Percentiles rank a stretch among this genome's conserved stretches.
phyloP scores from a whole-genome alignment of 306 rosid genomes.

The Sechiopsis laciniata region DNA sequence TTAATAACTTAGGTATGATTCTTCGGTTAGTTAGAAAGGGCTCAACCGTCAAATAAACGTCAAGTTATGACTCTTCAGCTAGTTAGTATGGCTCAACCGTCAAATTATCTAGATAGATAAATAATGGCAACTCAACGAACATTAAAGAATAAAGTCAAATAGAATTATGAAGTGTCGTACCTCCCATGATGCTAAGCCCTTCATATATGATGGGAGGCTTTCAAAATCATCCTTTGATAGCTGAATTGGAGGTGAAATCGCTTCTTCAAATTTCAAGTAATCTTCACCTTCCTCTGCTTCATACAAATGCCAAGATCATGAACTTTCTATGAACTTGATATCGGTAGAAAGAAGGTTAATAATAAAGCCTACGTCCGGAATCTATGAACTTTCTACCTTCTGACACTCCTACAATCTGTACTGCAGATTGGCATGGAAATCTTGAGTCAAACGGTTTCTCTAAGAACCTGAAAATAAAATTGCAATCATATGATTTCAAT shows the following conservation, averaged over 20 bases:
- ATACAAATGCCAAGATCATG: neutral
- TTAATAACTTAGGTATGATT: neutral
- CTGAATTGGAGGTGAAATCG: slow-evolving; percentile 34
- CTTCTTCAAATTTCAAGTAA: slow-evolving; percentile 31
- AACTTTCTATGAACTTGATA: neutral
- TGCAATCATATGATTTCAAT: neutral
- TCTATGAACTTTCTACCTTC: slow-evolving; percentile 27
- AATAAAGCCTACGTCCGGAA: slow-evolving; percentile 29
- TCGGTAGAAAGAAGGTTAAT: neutral
- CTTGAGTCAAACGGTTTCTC: slow-evolving; percentile 29
- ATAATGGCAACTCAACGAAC: neutral
- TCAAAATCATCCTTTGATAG: slow-evolving; percentile 58
- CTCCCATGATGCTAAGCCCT: slow-evolving; percentile 86
- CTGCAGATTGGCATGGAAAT: slow-evolving; percentile 27
- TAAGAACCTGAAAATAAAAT: slow-evolving; percentile 13
- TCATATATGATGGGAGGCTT: slow-evolving; percentile 70
- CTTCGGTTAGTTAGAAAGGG: neutral
- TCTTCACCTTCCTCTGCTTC: slow-evolving; percentile 33
- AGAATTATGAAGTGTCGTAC: slow-evolving; percentile 31
- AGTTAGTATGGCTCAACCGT: neutral
- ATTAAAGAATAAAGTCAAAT: neutral
- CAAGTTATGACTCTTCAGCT: too few species aligned
- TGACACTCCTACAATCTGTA: slow-evolving; percentile 17
- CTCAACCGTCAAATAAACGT: too few species aligned
- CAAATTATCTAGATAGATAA: neutral